Base-by-base conservation (phyloP, 805 yeast species). In the Clavispora vitiphila region DNA sequence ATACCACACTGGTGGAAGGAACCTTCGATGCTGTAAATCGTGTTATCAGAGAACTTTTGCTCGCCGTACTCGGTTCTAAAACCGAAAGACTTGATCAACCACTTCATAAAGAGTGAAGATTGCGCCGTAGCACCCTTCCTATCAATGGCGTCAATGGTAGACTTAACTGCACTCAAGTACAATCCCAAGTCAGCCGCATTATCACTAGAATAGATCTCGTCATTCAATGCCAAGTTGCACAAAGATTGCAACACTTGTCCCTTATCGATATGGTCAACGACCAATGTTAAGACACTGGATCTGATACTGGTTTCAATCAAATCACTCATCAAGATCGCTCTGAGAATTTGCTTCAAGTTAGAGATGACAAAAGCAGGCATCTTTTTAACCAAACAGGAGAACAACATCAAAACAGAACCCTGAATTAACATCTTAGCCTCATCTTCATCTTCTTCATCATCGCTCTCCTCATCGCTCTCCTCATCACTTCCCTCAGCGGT, bases 361-460 rank as follows among this genome's bases (percentile, higher is more conserved):
- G 91, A 79, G 32, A 78, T 69, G 64, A 91, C 75, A 58, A 91
- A 91, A 9, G 86, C 82, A 26, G 99, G 97, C 50, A 93, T 81
- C 52, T 86, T 80, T 62, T 83, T 86, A 38, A 90, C 67, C 55
- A 87, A 71, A 34, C 89, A 77, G 5, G 96, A 80, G 42, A 86
- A 71, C 35, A 91, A 68, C 26, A 87, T 76, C 44, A 87, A 64
- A 12, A 83, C 73, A 0, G 97, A 78, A 12, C 86, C 70, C 58
- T 88, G 93, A 26, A 88, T 58, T 43, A 78, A 60, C 45, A 51
- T 52, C 35, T 60, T 52, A 8, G 65, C 49, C 27, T 58, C 60
- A 29, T 53, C 61, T 12, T 59, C 67, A 24, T 59, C 65, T 3
- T 36, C 46, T 3, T 38, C 39, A 26, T 19, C 19, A 10, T 35